Base-by-base conservation (phyloP, 2,329 filamentous ascomycete genomes). In the Blumeriella jaapii region DNA sequence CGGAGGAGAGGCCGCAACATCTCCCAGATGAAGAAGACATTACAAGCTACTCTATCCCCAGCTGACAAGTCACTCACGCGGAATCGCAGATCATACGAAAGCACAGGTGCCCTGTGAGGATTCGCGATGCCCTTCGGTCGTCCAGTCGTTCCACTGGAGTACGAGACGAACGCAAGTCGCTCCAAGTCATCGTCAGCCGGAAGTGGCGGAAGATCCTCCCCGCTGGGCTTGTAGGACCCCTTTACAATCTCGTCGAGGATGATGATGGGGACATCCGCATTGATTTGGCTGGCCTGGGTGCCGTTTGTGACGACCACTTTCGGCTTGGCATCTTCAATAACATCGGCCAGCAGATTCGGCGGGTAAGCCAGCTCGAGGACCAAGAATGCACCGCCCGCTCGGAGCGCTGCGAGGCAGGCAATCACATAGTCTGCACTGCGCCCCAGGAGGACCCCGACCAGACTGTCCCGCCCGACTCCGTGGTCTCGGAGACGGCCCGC, bases 21-120 rank as follows among this genome's bases (percentile, higher is more conserved):
- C 55, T 89, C 82, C 82, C 82, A 89, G 29, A 87, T 68, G 54
- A 89, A 89, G 57, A 87, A 89, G 40, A 87, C 82, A 62, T 87
- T 89, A 61, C 82, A 87, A n/a, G 82, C 82, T 8, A 87, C 81
- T 5, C 82, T 71, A 47, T 86, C 82, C 11, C 81, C 81, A 0
- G 76, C 77, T 12, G 68, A 59, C 2, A 84, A 62, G 54, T 87
- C 77, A 45, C 74, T 79, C 31, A 87, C 57, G 7, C 61, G 64
- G 51, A 87, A 87, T 55, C 82, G 65, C 44, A 84, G 57, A 47
- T 83, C 65, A 53, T 87, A 87, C 5, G 82, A 87, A 17, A 71
- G 67, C 1, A 87, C 76, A 0, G 82, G 67, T 11, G 82, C 82
- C 49, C 72, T 67, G 55, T 87, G 82, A 2, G 81, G 77, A 54